phyloP scores from a whole-genome alignment of 768 basidiomycete species.

The Auricularia cornea region DNA sequence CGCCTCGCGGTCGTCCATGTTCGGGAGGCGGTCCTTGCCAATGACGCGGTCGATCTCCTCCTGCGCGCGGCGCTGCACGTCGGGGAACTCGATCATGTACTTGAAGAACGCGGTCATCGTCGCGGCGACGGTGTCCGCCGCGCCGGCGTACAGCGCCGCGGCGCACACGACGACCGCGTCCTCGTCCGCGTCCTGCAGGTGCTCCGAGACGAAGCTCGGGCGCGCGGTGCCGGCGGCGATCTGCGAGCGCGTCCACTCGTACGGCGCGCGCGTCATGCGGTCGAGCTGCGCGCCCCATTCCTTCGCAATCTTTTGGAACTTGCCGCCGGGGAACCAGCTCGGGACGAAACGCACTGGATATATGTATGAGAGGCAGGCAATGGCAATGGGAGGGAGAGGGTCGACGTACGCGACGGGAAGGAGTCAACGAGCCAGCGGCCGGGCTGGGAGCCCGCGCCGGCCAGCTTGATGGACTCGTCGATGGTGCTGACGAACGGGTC shows the following conservation, averaged over 20 bases:
- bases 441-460: constrained; percentile 19
- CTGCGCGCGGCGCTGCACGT: constrained; percentile 3
- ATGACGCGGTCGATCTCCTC: constrained; percentile 3
- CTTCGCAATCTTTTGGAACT: constrained; percentile 28
- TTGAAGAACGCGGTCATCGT: constrained; percentile 4
- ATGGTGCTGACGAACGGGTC: constrained; percentile 15
- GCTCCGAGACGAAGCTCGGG: neutral
- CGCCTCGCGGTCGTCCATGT: constrained; percentile 28
- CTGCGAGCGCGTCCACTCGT: constrained; percentile 25
- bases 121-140: constrained; percentile 1
- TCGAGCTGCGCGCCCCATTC: constrained; percentile 13
- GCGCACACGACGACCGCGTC: neutral
- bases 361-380: neutral
- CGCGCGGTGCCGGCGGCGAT: constrained; percentile 16
- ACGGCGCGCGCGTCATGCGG: constrained; percentile 19
- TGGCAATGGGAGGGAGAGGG: constrained; percentile 2
- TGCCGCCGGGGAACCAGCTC: constrained; percentile 35
- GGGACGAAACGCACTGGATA: constrained; percentile 31
- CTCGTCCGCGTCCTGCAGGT: neutral
- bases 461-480: constrained; percentile 24
- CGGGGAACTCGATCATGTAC: constrained; percentile 4
- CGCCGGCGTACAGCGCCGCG: neutral
- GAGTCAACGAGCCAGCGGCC: constrained; percentile 34
- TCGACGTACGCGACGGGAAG: constrained; percentile 31
- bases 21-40: neutral